Evolutionary conservation across 805 yeast species (phyloP), one percentile per base, ranked within the genome.

Genomic region (Teunomyces cretensis): DNA sequence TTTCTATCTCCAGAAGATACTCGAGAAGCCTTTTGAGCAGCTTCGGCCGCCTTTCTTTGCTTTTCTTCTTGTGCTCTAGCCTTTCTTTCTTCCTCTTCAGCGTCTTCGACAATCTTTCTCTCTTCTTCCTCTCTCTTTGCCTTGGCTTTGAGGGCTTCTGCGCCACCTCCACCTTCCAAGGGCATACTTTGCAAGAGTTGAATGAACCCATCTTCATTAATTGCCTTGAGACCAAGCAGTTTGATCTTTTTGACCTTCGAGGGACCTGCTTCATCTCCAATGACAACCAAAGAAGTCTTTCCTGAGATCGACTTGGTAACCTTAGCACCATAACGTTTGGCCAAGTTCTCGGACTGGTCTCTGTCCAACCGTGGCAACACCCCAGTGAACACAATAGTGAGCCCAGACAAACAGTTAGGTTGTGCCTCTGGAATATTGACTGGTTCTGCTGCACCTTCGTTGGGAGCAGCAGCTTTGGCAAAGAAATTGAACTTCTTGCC

Each of bases 241-340:
- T 80, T 84, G 52, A 95, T 92, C 57, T 84, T 88, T 55, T 80
- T 80, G 35, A 94, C 81, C 64, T 94, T 94, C n/a, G 89, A 82
- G 2, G 98, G 97, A 0, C 99, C 99, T 2, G 99, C 98, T 53
- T 94, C 97, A 42, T 78, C 89, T 6, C 99, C 99, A 26, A 94
- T 74, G 1, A 94, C 97, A 2, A 92, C 96, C 38, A 90, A 73
- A 17, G 89, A 79, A 0, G 99, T 94, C 57, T 85, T 88, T 9
- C 88, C 81, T 45, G 94, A 86, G 19, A 92, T 84, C 0, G 96
- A 79, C 54, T 88, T 82, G 4, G 95, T 88, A 13, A 92, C 96
- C 55, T 83, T 83, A 3, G 96, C 99, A 12, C 99, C 99, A 57
- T 92, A 89, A 51, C 78, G 76, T 55, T 88, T 84, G 4, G 97